phyloP scores from a whole-genome alignment of 2,329 filamentous ascomycete species.

The Aspergillus pseudoterreus region DNA sequence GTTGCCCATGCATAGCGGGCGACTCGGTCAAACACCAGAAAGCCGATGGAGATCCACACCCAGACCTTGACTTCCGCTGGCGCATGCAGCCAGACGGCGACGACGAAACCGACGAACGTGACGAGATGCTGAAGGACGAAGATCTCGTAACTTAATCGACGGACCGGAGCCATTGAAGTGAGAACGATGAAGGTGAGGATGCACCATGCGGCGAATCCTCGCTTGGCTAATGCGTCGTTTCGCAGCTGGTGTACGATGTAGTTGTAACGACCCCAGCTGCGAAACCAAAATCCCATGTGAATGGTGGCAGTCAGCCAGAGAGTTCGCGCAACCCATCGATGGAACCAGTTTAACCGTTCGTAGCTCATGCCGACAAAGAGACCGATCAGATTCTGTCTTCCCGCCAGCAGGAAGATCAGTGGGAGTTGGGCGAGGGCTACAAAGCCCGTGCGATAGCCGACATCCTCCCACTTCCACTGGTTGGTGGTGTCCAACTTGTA shows the following conservation, averaged over 20 bases:
- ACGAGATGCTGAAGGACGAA: slow-evolving; percentile 54
- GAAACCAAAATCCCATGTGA: slow-evolving; percentile 54
- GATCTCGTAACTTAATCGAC: slow-evolving; percentile 50
- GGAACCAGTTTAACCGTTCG: slow-evolving; percentile 51
- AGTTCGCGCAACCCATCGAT: slow-evolving; percentile 50
- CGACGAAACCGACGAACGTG: slow-evolving; percentile 49
- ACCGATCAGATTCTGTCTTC: slow-evolving; percentile 54
- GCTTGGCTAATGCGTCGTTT: slow-evolving; percentile 47
- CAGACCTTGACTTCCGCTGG: slow-evolving; percentile 41
- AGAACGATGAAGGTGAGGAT: slow-evolving; percentile 52
- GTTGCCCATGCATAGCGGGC: slow-evolving; percentile 33
- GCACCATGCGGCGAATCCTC: slow-evolving; percentile 51
- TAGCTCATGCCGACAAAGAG: slow-evolving; percentile 47
- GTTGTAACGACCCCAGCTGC: slow-evolving; percentile 50
- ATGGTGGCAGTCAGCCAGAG: slow-evolving; percentile 53
- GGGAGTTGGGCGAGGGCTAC: slow-evolving; percentile 53
- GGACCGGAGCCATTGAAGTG: slow-evolving; percentile 48
- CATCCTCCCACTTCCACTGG: slow-evolving; percentile 51
- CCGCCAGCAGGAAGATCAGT: slow-evolving; percentile 53
- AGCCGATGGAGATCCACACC: slow-evolving; percentile 46
- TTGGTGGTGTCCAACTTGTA: slow-evolving; percentile 52
- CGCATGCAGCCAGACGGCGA: slow-evolving; percentile 48
- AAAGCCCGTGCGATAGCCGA: slow-evolving; percentile 55
- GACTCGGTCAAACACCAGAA: slow-evolving; percentile 46
- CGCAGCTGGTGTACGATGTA: slow-evolving; percentile 48